Evolutionary conservation across 441 rosid species (phyloP).

Genomic region (Erodium texanum): DNA sequence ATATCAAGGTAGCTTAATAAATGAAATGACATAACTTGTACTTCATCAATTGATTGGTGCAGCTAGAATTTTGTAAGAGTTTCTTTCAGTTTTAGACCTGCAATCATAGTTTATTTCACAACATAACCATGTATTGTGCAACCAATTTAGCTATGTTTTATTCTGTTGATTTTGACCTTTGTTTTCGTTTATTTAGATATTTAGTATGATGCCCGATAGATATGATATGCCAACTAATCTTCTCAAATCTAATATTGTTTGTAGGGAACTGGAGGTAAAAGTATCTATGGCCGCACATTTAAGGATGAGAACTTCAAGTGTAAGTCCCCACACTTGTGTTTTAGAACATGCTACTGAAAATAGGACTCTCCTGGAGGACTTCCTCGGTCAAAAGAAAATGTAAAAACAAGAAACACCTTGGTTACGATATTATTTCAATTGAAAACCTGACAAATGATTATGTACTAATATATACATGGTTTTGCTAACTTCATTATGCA

Average conservation of each 20-base stretch:
- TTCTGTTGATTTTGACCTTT: neutral
- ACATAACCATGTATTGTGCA: neutral
- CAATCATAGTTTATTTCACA: neutral
- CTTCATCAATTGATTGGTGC: too few relatives aligned
- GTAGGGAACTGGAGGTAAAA: conserved; percentile 99
- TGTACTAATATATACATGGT: too few relatives aligned
- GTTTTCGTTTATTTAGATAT: neutral
- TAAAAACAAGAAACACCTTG: neutral
- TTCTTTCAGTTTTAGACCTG: too few relatives aligned
- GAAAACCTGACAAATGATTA: neutral
- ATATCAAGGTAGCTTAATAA: too few relatives aligned
- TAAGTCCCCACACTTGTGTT: conserved; percentile 32
- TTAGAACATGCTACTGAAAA: conserved; percentile 4
- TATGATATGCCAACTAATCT: conserved; percentile 9
- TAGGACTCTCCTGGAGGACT: neutral
- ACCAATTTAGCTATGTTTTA: neutral
- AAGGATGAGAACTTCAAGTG: conserved; percentile 95
- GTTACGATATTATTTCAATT: neutral
- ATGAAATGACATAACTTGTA: too few relatives aligned
- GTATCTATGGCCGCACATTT: conserved; percentile 91
- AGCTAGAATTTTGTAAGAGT: too few relatives aligned
- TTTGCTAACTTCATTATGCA: conserved; percentile 12
- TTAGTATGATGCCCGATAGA: neutral
- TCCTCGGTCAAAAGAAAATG: neutral
- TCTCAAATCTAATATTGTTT: conserved; percentile 21